These are phyloP conservation scores for Capsella rubella DNA, from an alignment of 441 rosid species.

Conservation along the genomic window DNA sequence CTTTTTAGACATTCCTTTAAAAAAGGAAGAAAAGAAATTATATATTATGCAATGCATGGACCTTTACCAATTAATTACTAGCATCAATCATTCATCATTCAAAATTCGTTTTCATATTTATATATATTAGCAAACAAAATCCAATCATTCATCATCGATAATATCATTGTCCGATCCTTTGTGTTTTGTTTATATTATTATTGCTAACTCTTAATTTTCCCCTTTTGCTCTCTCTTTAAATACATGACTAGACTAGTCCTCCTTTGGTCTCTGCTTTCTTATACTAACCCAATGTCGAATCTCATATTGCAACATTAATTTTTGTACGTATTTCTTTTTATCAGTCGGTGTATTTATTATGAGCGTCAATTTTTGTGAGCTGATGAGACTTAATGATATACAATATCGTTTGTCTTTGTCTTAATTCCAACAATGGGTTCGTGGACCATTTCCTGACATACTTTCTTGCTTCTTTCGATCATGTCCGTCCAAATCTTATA, in stretches of 20 bases:
- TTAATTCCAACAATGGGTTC: conserved; percentile 22
- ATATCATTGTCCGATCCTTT: not conserved
- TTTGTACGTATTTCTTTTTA: not conserved
- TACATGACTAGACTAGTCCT: not conserved
- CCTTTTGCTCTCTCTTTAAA: not conserved
- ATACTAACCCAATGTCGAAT: not conserved
- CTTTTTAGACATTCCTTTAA: conserved; percentile 39
- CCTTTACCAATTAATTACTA: conserved; percentile 31
- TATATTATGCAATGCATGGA: conserved; percentile 1
- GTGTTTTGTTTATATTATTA: too few relatives aligned
- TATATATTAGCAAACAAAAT: not conserved
- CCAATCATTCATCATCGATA: not conserved
- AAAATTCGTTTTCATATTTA: not conserved
- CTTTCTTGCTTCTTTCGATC: conserved; percentile 26
- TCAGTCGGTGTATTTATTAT: conserved; percentile 33
- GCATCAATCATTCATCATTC: conserved; percentile 25
- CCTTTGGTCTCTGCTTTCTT: not conserved
- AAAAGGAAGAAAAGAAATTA: not conserved
- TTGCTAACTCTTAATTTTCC: not conserved
- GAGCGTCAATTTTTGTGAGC: conserved; percentile 18
- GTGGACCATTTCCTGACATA: conserved; percentile 44
- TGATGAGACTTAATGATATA: not conserved
- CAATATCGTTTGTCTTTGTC: conserved; percentile 24
- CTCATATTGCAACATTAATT: not conserved
- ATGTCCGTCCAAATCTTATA: conserved; percentile 2